Evolutionary conservation across 352 stramenopile genomes (phyloP), one percentile per base, ranked within the genome.

Genomic region (Aphanomyces astaci): DNA sequence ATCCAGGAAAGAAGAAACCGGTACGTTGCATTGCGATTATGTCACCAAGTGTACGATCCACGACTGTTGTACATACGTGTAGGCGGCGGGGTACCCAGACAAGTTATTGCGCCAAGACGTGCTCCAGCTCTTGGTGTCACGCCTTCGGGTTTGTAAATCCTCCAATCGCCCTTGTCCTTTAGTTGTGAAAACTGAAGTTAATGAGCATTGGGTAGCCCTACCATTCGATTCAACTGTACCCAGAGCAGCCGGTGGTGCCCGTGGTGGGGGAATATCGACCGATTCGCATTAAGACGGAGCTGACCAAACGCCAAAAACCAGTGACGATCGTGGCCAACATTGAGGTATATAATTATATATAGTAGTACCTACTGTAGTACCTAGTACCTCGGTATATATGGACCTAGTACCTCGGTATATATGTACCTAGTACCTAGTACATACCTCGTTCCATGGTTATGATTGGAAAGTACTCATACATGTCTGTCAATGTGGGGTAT

Each of bases 321-420:
- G 74, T 91, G 30, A 92, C 86, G 25, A 79, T 70, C 19, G 73
- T 94, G 22, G 78, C 84, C 7, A 88, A 78, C 67, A 90, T 92
- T 66, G n/a, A 56, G 46, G 64, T 66, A 51, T 11, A 40, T 40
- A 4, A 19, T 52, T 15, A 19, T n/a, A n/a, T n/a, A n/a, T n/a
- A n/a, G n/a, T n/a, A n/a, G n/a, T n/a, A n/a, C n/a, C n/a, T n/a
- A n/a, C n/a, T n/a, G n/a, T n/a, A n/a, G n/a, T n/a, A n/a, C n/a
- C n/a, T n/a, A n/a, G n/a, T n/a, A n/a, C n/a, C n/a, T n/a, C n/a
- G n/a, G n/a, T n/a, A n/a, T n/a, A n/a, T n/a, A n/a, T n/a, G n/a
- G n/a, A n/a, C n/a, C n/a, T n/a, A n/a, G n/a, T n/a, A n/a, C n/a
- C n/a, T n/a, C n/a, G n/a, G n/a, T n/a, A n/a, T n/a, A n/a, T n/a